These are phyloP conservation scores for Ophiostoma sp. DNA, from an alignment of 2,329 filamentous ascomycete genomes.

Conservation along the genomic window DNA sequence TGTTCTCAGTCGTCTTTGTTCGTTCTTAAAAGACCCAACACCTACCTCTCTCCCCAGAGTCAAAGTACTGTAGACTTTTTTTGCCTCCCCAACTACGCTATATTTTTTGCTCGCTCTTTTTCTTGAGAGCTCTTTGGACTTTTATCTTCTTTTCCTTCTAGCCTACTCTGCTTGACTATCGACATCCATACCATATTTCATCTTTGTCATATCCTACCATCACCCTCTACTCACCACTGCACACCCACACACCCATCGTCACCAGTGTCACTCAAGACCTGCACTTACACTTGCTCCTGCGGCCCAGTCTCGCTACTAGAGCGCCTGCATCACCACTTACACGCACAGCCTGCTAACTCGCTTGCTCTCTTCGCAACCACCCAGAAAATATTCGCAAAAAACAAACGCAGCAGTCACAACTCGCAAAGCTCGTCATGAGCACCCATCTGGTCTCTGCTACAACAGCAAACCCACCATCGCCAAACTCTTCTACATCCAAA, in stretches of 20 bases:
- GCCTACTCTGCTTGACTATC: neutral
- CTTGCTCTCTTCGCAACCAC: neutral
- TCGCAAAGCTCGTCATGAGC: constrained; percentile 35
- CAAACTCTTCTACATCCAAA: constrained; percentile 32
- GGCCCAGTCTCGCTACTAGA: neutral
- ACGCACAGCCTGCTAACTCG: constrained; percentile 18
- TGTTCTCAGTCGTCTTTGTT: neutral
- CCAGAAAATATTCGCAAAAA: constrained; percentile 23
- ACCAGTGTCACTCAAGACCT: neutral
- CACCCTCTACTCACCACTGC: neutral
- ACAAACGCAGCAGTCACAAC: constrained; percentile 31
- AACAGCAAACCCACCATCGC: constrained; percentile 29
- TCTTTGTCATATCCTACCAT: neutral
- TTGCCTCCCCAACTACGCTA: neutral
- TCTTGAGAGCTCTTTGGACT: neutral
- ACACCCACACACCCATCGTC: neutral
- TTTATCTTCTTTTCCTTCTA: neutral
- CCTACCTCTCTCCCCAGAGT: neutral
- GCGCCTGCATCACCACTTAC: neutral
- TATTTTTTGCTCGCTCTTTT: neutral
- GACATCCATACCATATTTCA: neutral
- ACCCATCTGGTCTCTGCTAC: constrained; percentile 35
- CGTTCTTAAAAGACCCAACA: constrained; percentile 2
- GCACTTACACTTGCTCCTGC: neutral
- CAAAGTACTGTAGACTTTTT: neutral